Evolutionary conservation across 1,139 yeast species (phyloP).

Genomic region (Debaryomyces subglobosus): DNA sequence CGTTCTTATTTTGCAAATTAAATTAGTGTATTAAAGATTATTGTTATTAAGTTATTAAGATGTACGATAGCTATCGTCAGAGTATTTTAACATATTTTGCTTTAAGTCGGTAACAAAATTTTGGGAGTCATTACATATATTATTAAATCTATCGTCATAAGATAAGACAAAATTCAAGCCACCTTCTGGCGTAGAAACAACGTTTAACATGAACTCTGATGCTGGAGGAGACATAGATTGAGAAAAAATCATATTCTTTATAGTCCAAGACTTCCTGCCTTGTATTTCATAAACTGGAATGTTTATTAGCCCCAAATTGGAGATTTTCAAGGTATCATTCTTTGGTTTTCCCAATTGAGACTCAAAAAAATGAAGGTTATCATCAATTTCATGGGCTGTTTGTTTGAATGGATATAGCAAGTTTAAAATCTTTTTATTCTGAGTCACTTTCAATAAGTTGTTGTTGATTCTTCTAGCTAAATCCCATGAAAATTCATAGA

Average conservation of each 20-base stretch:
- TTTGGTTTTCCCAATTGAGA: constrained; percentile 29
- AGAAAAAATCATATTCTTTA: constrained; percentile 37
- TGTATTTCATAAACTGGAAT: constrained; percentile 17
- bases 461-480: constrained; percentile 25
- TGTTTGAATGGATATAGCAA: constrained; percentile 24
- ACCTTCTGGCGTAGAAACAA: constrained; percentile 35
- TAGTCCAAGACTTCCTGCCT: constrained; percentile 22
- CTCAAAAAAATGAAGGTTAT: constrained; percentile 27
- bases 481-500: constrained; percentile 40
- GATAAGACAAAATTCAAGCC: constrained; percentile 42
- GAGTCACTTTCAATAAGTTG: constrained; percentile 22
- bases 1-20: background rate
- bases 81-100: constrained; percentile 23
- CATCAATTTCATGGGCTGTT: constrained; percentile 18
- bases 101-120: constrained; percentile 22
- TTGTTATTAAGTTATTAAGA: background rate
- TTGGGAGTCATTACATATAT: constrained; percentile 28
- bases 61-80: background rate
- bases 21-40: background rate
- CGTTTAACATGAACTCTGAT: constrained; percentile 39
- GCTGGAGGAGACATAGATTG: constrained; percentile 43
- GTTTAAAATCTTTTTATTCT: constrained; percentile 31
- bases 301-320: constrained; percentile 42
- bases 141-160: constrained; percentile 31
- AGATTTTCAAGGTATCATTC: constrained; percentile 38